Evolutionary conservation across 1,284 basidiomycete genomes (phyloP).

Genomic region (Heterobasidion parviporum): DNA sequence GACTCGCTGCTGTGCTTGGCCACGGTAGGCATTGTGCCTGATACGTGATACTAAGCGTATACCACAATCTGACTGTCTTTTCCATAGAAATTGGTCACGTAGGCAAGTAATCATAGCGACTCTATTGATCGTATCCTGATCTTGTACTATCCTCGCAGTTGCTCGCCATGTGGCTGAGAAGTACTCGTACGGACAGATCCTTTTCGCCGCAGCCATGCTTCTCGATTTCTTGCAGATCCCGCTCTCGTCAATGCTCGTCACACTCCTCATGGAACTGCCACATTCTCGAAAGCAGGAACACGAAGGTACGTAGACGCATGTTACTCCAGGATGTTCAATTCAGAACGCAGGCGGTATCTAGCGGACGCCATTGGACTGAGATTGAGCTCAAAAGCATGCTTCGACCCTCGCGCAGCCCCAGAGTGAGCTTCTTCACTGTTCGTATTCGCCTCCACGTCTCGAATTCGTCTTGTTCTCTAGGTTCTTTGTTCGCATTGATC

Average conservation of each 20-base stretch:
- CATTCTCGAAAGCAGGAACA: conserved; percentile 78
- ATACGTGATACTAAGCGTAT: conserved; percentile 42
- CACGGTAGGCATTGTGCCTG: conserved; percentile 52
- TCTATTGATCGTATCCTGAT: neutral
- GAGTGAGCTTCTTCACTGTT: conserved; percentile 37
- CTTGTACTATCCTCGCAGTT: conserved; percentile 32
- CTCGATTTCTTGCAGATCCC: conserved; percentile 34
- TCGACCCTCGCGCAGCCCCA: conserved; percentile 67
- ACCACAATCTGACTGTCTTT: neutral
- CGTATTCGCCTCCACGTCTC: neutral
- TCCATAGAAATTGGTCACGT: conserved; percentile 79
- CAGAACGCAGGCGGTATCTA: conserved; percentile 16
- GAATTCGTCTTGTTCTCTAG: conserved; percentile 25
- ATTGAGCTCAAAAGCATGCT: conserved; percentile 75
- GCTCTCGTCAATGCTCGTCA: conserved; percentile 28
- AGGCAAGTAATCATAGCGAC: conserved; percentile 30
- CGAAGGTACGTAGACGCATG: conserved; percentile 47
- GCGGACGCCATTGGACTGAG: conserved; percentile 74
- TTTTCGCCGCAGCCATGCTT: conserved; percentile 21
- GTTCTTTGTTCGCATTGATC: conserved; percentile 59
- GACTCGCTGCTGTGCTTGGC: conserved; percentile 79
- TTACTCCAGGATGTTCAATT: neutral
- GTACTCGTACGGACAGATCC: conserved; percentile 50
- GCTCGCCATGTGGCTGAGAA: conserved; percentile 72
- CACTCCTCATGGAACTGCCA: conserved; percentile 65